phyloP scores from a whole-genome alignment of 768 basidiomycete species.

The Termitomyces sp. region DNA sequence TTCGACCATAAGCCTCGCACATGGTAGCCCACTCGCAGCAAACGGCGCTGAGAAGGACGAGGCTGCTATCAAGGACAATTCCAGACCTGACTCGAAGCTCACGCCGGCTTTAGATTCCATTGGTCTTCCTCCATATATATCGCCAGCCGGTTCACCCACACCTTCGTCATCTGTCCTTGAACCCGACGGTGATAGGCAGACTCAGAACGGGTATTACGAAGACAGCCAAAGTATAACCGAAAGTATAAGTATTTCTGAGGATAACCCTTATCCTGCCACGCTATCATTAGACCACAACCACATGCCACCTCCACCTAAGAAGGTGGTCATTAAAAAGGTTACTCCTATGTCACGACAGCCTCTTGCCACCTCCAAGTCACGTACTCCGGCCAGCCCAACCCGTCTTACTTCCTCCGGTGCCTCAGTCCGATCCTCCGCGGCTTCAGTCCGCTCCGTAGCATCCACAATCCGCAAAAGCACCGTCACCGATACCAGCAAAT shows the following conservation, averaged over 20 bases:
- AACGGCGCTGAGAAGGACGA: constrained; percentile 16
- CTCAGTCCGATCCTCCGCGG: constrained; percentile 23
- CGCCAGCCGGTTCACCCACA: constrained; percentile 13
- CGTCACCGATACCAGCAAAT: constrained; percentile 8
- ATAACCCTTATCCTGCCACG: neutral
- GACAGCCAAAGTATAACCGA: neutral
- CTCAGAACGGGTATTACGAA: constrained; percentile 2
- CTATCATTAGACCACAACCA: constrained; percentile 12
- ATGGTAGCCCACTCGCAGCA: neutral
- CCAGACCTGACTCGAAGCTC: constrained; percentile 68
- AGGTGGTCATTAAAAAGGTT: constrained; percentile 10
- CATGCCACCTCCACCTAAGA: constrained; percentile 1
- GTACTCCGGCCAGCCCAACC: neutral
- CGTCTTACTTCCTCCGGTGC: constrained; percentile 26
- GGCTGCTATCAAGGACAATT: constrained; percentile 22
- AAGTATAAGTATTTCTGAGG: neutral
- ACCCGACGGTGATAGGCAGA: constrained; percentile 11
- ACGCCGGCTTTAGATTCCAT: constrained; percentile 38
- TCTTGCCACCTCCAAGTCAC: neutral
- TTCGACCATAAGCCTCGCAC: constrained; percentile 19
- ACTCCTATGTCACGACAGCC: neutral
- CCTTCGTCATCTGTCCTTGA: constrained; percentile 19
- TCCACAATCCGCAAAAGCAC: constrained; percentile 25
- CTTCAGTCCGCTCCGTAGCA: constrained; percentile 20
- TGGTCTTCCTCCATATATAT: constrained; percentile 9